Evolutionary conservation across 2,329 filamentous ascomycete species (phyloP).

Genomic region (Chalaropsis thielavioides): DNA sequence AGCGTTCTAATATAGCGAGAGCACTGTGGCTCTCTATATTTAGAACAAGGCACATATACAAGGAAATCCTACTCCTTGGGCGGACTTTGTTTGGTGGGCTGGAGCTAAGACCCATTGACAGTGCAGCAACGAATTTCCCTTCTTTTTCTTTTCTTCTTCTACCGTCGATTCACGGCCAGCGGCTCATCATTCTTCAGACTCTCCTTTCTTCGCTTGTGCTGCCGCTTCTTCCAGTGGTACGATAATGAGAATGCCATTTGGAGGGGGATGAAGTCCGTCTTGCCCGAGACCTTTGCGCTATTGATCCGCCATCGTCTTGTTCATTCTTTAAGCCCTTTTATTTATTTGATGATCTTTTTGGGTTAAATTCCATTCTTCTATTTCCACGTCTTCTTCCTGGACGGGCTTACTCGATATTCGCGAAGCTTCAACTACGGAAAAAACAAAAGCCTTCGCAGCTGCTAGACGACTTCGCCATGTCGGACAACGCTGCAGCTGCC

Average conservation of each 20-base stretch:
- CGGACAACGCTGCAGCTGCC: conserved; percentile 8
- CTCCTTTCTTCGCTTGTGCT: background rate
- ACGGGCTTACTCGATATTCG: background rate
- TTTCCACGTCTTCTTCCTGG: background rate
- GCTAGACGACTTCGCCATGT: background rate
- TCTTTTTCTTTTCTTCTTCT: background rate
- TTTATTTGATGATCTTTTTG: background rate
- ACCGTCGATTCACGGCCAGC: background rate
- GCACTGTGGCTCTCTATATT: background rate
- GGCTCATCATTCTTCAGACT: background rate
- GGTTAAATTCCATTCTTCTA: background rate
- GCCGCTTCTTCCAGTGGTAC: background rate
- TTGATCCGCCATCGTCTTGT: background rate
- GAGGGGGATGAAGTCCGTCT: conserved; percentile 4
- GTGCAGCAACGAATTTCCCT: background rate
- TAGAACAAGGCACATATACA: background rate
- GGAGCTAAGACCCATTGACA: background rate
- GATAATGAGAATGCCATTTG: conserved; percentile 4
- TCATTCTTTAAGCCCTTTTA: background rate
- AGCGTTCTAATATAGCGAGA: background rate
- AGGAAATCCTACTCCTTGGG: background rate
- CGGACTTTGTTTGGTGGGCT: background rate
- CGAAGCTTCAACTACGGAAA: background rate
- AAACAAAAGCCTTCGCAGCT: background rate
- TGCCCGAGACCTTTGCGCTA: background rate